Evolutionary conservation across 768 basidiomycete species (phyloP).

Genomic region (Paxillus involutus): DNA sequence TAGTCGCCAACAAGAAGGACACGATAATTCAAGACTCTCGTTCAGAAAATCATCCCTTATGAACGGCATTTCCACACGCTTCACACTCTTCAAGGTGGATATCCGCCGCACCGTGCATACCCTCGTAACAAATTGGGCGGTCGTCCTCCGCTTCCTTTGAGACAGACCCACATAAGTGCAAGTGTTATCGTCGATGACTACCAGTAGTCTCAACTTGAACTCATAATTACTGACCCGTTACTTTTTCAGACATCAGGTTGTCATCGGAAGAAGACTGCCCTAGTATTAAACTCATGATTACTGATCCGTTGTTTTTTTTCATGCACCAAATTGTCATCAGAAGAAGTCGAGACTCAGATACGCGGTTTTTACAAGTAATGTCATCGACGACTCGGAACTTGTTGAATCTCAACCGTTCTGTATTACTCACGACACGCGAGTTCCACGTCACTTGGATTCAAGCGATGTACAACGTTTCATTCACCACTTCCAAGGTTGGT

Average conservation of each 20-base stretch:
- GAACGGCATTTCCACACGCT: too few species aligned
- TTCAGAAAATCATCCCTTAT: constrained; percentile 72
- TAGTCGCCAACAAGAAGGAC: neutral
- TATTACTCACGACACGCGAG: too few species aligned
- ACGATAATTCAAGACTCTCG: constrained; percentile 44
- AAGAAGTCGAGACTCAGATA: constrained; percentile 76
- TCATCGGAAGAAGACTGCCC: too few species aligned
- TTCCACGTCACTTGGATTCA: neutral
- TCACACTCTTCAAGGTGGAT: too few species aligned
- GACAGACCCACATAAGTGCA: constrained; percentile 55
- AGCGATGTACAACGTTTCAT: constrained; percentile 1
- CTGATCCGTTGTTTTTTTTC: constrained; percentile 17
- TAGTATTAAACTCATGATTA: too few species aligned
- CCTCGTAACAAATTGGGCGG: constrained; percentile 79
- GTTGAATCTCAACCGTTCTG: too few species aligned
- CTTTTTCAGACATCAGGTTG: too few species aligned
- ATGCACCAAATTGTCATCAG: constrained; percentile 80
- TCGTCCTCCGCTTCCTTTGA: constrained; percentile 53
- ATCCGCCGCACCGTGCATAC: constrained; percentile 54
- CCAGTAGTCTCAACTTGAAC: neutral
- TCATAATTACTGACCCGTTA: too few species aligned
- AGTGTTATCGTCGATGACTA: constrained; percentile 13
- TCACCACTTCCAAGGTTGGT: neutral
- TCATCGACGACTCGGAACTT: neutral
- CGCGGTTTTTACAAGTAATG: constrained; percentile 53